These are phyloP conservation scores for Alectoria sarmentosa DNA, from an alignment of 495 filamentous ascomycete genomes.

Conservation along the genomic window DNA sequence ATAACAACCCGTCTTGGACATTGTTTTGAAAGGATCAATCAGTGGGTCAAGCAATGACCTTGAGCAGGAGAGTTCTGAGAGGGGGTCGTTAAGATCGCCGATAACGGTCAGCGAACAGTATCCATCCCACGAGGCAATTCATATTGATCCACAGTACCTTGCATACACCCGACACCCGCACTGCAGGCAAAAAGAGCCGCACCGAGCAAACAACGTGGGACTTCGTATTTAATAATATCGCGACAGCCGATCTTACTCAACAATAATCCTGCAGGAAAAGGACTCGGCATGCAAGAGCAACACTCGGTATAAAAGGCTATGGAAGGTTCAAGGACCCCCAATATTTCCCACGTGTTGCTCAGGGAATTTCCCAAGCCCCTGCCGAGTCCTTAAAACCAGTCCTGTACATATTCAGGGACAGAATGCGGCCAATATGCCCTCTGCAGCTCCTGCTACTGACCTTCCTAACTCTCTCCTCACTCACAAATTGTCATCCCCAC, in stretches of 20 bases:
- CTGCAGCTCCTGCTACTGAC: background rate
- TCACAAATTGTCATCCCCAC: background rate
- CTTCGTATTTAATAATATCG: background rate
- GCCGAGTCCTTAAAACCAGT: no score
- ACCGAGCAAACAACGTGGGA: background rate
- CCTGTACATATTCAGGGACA: background rate
- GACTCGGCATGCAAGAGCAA: background rate
- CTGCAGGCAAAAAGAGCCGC: background rate
- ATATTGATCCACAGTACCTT: background rate
- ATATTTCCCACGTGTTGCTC: background rate
- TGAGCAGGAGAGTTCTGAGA: no score
- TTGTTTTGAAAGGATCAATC: no score
- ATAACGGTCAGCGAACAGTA: no score
- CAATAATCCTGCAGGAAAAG: background rate
- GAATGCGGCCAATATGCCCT: background rate
- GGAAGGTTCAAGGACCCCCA: background rate
- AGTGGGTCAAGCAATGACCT: no score
- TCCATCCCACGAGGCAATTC: background rate
- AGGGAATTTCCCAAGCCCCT: no score
- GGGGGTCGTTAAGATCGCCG: no score
- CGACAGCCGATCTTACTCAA: background rate
- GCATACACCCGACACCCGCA: background rate
- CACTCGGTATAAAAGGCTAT: background rate
- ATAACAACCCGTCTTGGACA: no score
- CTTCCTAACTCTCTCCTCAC: background rate